Conservation (phyloP, 2,329 filamentous ascomycete genomes). For the Dothistroma septosporum region DNA sequence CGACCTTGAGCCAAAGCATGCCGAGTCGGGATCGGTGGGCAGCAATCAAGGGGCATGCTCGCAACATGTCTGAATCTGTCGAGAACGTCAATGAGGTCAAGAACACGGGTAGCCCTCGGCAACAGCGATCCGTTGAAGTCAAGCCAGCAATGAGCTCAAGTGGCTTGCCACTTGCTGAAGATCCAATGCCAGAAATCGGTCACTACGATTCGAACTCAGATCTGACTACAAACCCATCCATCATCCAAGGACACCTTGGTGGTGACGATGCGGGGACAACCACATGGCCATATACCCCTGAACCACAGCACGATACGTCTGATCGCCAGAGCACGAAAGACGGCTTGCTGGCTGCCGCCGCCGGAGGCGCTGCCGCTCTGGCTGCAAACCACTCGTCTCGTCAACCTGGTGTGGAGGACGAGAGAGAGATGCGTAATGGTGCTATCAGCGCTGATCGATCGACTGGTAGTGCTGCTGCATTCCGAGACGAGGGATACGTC, state of each 20-base stretch:
- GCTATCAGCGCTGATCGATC: slow-evolving; percentile 28
- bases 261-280: slow-evolving; percentile 53
- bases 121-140: slow-evolving; percentile 32
- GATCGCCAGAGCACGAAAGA: slow-evolving; percentile 20
- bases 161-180: slow-evolving; percentile 62
- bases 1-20: slow-evolving; percentile 29
- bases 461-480: slow-evolving; percentile 56
- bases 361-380: slow-evolving; percentile 26
- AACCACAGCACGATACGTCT: slow-evolving; percentile 21
- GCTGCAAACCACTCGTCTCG: slow-evolving; percentile 31
- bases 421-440: slow-evolving; percentile 29
- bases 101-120: slow-evolving; percentile 48
- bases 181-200: slow-evolving; percentile 75
- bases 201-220: slow-evolving; percentile 61
- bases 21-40: slow-evolving; percentile 35
- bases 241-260: slow-evolving; percentile 70
- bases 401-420: slow-evolving; percentile 34
- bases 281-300: slow-evolving; percentile 34
- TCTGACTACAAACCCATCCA: slow-evolving; percentile 77
- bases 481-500: slow-evolving; percentile 86
- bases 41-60: slow-evolving; percentile 41
- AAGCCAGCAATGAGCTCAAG: slow-evolving; percentile 60
- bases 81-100: slow-evolving; percentile 34
- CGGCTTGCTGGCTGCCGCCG: slow-evolving; percentile 24
- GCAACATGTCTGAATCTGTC: slow-evolving; percentile 30